Conservation (phyloP, 2,329 filamentous ascomycete genomes). For the Cercospora brassicicola region DNA sequence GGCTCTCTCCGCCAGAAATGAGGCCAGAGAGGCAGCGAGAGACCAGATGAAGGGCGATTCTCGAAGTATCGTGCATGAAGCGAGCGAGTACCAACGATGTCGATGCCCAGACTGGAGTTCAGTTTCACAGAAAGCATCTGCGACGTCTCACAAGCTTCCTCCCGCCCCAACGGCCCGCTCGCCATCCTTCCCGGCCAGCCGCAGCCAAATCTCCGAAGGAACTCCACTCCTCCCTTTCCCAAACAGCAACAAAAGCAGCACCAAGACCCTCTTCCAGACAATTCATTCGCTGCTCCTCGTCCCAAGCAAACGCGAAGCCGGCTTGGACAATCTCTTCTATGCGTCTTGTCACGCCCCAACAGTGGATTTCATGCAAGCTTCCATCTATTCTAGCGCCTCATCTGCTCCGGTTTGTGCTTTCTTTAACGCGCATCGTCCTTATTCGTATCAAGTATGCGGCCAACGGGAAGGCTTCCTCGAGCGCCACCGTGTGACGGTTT, state of each 20-base stretch:
- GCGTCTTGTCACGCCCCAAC: background rate
- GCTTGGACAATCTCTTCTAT: background rate
- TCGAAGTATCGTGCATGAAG: background rate
- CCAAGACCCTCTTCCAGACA: background rate
- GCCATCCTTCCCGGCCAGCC: background rate
- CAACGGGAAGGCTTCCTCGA: background rate
- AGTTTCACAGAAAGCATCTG: background rate
- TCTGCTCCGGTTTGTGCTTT: background rate
- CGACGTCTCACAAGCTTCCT: background rate
- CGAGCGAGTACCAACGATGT: background rate
- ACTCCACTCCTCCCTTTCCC: background rate
- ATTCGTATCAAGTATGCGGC: background rate
- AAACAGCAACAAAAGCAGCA: background rate
- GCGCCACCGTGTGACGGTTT: background rate
- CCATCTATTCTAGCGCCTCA: background rate
- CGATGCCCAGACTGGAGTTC: constrained; percentile 6
- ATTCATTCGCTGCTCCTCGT: background rate
- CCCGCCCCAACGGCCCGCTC: background rate
- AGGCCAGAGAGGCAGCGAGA: background rate
- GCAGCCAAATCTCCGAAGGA: background rate
- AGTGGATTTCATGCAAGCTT: background rate
- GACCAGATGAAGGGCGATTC: background rate
- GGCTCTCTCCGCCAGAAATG: background rate
- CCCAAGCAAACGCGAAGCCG: background rate
- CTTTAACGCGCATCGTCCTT: background rate